These are phyloP conservation scores for Ceratobasidium sp. DNA, from an alignment of 1,284 basidiomycete species.

Conservation along the genomic window DNA sequence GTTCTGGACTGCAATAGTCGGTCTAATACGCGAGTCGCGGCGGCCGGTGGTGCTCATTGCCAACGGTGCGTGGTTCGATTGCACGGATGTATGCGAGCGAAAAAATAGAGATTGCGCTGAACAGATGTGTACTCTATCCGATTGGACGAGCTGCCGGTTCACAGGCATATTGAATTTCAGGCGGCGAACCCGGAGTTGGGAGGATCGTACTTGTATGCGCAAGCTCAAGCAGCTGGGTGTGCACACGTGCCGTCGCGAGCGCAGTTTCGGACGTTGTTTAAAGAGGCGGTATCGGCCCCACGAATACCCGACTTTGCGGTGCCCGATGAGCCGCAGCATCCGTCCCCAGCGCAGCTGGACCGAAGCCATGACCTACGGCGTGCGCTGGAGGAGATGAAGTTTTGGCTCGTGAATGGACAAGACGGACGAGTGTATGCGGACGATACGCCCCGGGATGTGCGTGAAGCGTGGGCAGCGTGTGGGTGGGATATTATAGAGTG, in stretches of 20 bases:
- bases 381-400: slow-evolving; percentile 71
- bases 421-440: background rate
- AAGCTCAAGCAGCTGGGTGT: slow-evolving; percentile 66
- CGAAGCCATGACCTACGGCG: slow-evolving; percentile 70
- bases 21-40: slow-evolving; percentile 84
- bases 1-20: slow-evolving; percentile 90
- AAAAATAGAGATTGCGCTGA: slow-evolving; percentile 29
- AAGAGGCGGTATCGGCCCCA: slow-evolving; percentile 13
- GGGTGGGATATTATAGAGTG: slow-evolving; percentile 41
- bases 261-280: slow-evolving; percentile 7
- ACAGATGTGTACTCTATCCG: slow-evolving; percentile 82
- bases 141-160: slow-evolving; percentile 79
- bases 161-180: slow-evolving; percentile 72
- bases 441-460: slow-evolving; percentile 15
- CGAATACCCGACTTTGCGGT: slow-evolving; percentile 50
- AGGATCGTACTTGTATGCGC: slow-evolving; percentile 78
- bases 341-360: slow-evolving; percentile 59
- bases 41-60: slow-evolving; percentile 93
- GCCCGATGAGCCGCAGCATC: slow-evolving; percentile 60
- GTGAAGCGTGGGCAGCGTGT: slow-evolving; percentile 33
- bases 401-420: slow-evolving; percentile 58
- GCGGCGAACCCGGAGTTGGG: slow-evolving; percentile 72
- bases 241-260: slow-evolving; percentile 13
- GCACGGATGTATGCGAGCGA: slow-evolving; percentile 4
- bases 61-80: slow-evolving; percentile 75